Evolutionary conservation across 2,329 filamentous ascomycete genomes (phyloP), one percentile per base, ranked within the genome.

Genomic region (Talaromyces piceae): DNA sequence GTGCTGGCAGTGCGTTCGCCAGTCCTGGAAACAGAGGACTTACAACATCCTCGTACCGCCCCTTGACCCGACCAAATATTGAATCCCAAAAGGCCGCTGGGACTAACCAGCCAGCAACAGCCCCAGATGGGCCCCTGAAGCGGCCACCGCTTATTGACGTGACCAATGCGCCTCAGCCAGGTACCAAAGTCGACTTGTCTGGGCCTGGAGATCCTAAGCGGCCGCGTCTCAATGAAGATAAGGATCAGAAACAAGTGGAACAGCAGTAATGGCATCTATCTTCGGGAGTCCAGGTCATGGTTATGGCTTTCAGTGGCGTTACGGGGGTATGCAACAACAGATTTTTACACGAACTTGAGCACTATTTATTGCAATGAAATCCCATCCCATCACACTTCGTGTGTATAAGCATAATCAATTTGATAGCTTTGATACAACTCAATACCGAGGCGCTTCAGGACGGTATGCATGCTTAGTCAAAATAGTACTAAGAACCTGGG

Each of bases 101-200:
- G 5, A 61, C 58, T 25, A 61, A 60, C n/a, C 55, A 61, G 39
- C 52, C 48, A 23, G 49, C 49, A 3, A 53, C 59, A 25, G 56
- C 54, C 30, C 63, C 61, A 46, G 52, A 51, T 16, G 26, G 31
- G 9, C 61, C 63, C 25, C 67, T 69, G 8, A 73, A 73, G 54
- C 66, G 72, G 30, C 71, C 69, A 23, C 71, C 72, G 6, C 56
- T 75, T 23, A 65, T 60, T n/a, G 72, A 74, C 52, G 63, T 74
- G 46, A 74, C 72, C n/a, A 75, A 75, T 57, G 63, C 61, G 27
- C 56, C 55, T 20, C 49, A 56, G 53, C 55, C 62, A 51, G 61
- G 67, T 33, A 49, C 56, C 54, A 55, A 61, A 50, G 62, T 67
- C 26, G 48, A 45, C 16, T 30, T 45, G 5, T 46, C 57, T 45